Conservation (phyloP, 805 yeast genomes). For the Cyberlindnera amylophila region DNA sequence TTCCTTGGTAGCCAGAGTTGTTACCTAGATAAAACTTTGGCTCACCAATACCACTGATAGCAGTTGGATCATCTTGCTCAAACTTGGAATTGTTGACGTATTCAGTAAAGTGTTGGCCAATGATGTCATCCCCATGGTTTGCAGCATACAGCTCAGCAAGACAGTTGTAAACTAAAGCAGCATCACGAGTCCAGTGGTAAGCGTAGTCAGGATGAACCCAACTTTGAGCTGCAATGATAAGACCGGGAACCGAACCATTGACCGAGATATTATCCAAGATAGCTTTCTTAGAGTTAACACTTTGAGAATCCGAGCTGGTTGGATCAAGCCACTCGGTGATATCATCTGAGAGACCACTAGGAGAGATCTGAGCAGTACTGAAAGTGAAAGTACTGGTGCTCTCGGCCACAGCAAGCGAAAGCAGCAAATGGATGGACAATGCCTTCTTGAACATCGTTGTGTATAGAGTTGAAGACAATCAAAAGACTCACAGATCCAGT, state of each 20-base stretch:
- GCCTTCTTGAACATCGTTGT: too few species aligned
- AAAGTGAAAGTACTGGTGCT: background rate
- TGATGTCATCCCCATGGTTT: background rate
- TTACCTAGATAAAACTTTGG: constrained; percentile 4
- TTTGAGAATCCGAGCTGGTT: background rate
- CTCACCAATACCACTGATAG: constrained; percentile 4
- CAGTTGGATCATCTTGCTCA: constrained; percentile 5
- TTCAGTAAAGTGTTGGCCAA: background rate
- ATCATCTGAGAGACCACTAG: constrained; percentile 1
- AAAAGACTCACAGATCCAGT: too few species aligned
- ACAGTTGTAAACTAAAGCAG: constrained; percentile 1
- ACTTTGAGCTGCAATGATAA: constrained; percentile 4
- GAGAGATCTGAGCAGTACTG: too few species aligned
- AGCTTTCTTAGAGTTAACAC: constrained; percentile 1
- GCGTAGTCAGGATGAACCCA: constrained; percentile 3
- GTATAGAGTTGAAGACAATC: too few species aligned
- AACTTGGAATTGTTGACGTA: background rate
- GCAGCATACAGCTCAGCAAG: constrained; percentile 1
- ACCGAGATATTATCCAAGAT: constrained; percentile 7
- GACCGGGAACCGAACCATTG: constrained; percentile 3
- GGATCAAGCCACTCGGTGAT: constrained; percentile 6
- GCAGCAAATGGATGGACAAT: too few species aligned
- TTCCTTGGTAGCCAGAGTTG: constrained; percentile 4
- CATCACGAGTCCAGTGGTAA: constrained; percentile 7
- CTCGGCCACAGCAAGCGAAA: background rate